Evolutionary conservation across 2,329 filamentous ascomycete genomes (phyloP).

Genomic region (Aureobasidium sp.): DNA sequence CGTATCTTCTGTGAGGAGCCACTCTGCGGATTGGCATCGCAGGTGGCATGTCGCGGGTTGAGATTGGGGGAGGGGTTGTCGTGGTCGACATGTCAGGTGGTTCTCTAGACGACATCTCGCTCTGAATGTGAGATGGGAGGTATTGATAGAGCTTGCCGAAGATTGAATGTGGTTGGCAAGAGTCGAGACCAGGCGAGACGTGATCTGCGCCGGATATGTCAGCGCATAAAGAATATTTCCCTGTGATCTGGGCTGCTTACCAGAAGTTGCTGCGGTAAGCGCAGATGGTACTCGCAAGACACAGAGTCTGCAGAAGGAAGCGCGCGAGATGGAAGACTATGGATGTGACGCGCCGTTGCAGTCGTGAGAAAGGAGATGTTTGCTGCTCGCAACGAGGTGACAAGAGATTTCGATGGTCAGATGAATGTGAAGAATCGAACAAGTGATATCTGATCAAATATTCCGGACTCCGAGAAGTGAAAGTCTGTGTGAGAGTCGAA

Average conservation of each 20-base stretch:
- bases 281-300: background rate
- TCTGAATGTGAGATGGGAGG: background rate
- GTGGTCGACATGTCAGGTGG: background rate
- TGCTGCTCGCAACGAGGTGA: background rate
- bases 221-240: background rate
- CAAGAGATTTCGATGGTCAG: no score
- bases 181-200: no score
- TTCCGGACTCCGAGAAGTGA: background rate
- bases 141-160: background rate
- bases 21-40: background rate
- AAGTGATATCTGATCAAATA: background rate
- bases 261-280: background rate
- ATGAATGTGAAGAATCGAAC: background rate
- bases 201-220: background rate
- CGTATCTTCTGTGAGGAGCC: background rate
- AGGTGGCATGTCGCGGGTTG: background rate
- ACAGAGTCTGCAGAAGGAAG: background rate
- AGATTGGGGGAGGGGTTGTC: background rate
- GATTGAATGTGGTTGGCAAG: background rate
- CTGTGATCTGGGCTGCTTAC: background rate
- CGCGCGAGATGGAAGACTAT: background rate
- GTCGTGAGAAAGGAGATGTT: background rate
- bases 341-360: background rate
- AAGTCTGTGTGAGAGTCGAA: background rate
- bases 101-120: background rate